phyloP scores from a whole-genome alignment of 805 yeast species.

The Ogataea kodamae region DNA sequence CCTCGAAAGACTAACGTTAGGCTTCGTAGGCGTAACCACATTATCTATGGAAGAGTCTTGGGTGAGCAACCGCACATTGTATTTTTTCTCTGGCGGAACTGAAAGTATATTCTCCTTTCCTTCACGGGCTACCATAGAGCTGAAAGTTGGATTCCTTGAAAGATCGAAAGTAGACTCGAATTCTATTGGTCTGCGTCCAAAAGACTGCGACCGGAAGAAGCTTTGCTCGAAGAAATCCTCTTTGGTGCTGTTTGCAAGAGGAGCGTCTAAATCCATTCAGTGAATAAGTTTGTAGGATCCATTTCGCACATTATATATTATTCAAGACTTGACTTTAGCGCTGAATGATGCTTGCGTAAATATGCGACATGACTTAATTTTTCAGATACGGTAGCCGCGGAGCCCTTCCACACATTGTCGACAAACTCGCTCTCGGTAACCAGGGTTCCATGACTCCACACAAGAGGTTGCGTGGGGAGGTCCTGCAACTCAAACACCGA shows the following conservation, averaged over 20 bases:
- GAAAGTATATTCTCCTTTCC: slow-evolving; percentile 11
- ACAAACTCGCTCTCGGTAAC: slow-evolving; percentile 32
- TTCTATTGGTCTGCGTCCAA: slow-evolving; percentile 1
- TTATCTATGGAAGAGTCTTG: slow-evolving; percentile 10
- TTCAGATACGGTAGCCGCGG: slow-evolving; percentile 24
- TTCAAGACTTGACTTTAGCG: no score
- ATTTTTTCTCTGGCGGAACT: no score
- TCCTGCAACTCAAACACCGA: slow-evolving; percentile 24
- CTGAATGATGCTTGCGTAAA: slow-evolving; percentile 21
- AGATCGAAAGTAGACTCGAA: slow-evolving; percentile 1
- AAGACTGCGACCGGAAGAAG: slow-evolving; percentile 5
- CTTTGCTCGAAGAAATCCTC: slow-evolving; percentile 7
- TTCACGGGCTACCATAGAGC: slow-evolving; percentile 6
- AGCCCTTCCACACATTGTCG: slow-evolving; percentile 31
- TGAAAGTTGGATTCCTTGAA: slow-evolving; percentile 2
- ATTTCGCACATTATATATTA: no score
- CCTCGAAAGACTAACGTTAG: no score
- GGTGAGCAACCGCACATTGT: no score
- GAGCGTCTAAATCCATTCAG: slow-evolving; percentile 7
- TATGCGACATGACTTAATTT: slow-evolving; percentile 34
- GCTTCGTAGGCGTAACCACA: slow-evolving; percentile 13
- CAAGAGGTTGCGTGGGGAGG: slow-evolving; percentile 4
- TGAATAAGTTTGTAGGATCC: no score
- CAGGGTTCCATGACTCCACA: neutral
- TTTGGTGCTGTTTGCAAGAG: no score